A percentile compares a stretch with the other conserved stretches of the same genome.
Evolutionary conservation across 2,329 filamentous ascomycete species (phyloP).

Genomic region (Ophiostoma ulmi): DNA sequence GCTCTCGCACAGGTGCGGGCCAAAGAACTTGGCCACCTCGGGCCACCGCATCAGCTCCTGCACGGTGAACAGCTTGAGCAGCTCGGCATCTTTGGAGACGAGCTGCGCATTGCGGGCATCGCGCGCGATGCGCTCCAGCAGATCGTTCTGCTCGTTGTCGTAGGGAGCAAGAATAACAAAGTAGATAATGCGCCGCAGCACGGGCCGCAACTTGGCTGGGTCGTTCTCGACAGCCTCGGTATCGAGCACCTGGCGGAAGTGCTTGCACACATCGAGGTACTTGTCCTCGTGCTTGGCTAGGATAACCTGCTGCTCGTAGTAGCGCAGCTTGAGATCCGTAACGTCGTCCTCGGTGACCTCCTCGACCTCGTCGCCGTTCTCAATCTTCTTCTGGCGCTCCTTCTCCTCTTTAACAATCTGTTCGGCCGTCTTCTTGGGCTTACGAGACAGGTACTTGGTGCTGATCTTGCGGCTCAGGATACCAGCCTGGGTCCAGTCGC

Average conservation of each 20-base stretch:
- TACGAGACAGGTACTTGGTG: constrained; percentile 83
- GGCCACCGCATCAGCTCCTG: constrained; percentile 99
- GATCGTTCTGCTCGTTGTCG: constrained; percentile 97
- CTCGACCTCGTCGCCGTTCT: constrained; percentile 71
- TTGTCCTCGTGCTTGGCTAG: constrained; percentile 96
- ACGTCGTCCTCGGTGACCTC: constrained; percentile 79
- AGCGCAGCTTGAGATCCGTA: constrained; percentile 90
- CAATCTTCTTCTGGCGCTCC: constrained; percentile 79
- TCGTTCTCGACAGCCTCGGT: constrained; percentile 94
- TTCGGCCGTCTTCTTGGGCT: constrained; percentile 73
- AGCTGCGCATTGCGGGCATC: constrained; percentile 70
- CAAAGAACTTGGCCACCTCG: constrained; percentile 81
- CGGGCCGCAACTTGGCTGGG: constrained; percentile 74
- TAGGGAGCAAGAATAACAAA: constrained; percentile 94
- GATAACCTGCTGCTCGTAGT: constrained; percentile 95
- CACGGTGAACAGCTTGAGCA: constrained; percentile 91
- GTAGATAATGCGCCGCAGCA: constrained; percentile 92
- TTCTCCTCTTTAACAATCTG: constrained; percentile 88
- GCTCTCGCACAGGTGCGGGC: constrained; percentile 77
- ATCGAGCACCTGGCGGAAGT: constrained; percentile 94
- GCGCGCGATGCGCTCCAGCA: constrained; percentile 85
- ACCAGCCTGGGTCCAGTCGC: constrained; percentile 91
- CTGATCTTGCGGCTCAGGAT: constrained; percentile 96
- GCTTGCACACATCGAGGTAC: constrained; percentile 95
- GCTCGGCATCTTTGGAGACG: constrained; percentile 72